Base-by-base conservation (phyloP, 176 grass and related monocot genomes). In the Miscanthus lutarioriparius region DNA sequence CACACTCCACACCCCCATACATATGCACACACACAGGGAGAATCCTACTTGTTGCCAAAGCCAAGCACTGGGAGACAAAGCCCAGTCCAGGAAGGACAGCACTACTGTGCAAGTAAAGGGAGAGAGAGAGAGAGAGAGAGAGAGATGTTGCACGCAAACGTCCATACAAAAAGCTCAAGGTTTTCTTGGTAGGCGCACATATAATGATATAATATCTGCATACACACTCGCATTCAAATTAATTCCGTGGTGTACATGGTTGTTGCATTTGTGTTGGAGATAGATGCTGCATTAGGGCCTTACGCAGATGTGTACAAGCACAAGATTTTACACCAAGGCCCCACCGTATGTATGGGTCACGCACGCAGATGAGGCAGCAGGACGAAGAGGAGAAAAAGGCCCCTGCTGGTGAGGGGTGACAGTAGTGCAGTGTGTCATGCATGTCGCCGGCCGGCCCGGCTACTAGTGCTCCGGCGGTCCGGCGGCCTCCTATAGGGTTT, bases 31-130 rank as follows among this genome's bases (percentile, higher is more conserved):
- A 23, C 3, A 4, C 22, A 61, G n/a, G 81, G 58, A 74, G 88
- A 86, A 86, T 86, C 88, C 74, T 74, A 62, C 82, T 88, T 49
- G 59, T 30, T 62, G 78, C 86, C 90, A 90, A 86, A 10, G 67
- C 88, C 88, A 91, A 88, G 6, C 78, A 43, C 86, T 85, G 77
- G 6, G 7, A 82, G 90, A 85, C 90, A 88, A 88, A 20, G 70
- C 69, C 90, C 14, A 53, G 75, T 62, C 76, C 85, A 75, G 64
- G 62, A 78, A 72, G 68, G 56, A 75, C 83, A 86, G 86, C 86
- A 53, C 80, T 8, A 25, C 61, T 64, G 61, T 45, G 45, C 23
- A 53, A 20, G 49, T 7, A 53, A 53, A 53, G 49, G 17, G 49
- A 7, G 15, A 6, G 4, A 32, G 8, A 22, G 36, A 25, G 17